phyloP scores from a whole-genome alignment of 768 basidiomycete species.

The Suillus hirtellus region DNA sequence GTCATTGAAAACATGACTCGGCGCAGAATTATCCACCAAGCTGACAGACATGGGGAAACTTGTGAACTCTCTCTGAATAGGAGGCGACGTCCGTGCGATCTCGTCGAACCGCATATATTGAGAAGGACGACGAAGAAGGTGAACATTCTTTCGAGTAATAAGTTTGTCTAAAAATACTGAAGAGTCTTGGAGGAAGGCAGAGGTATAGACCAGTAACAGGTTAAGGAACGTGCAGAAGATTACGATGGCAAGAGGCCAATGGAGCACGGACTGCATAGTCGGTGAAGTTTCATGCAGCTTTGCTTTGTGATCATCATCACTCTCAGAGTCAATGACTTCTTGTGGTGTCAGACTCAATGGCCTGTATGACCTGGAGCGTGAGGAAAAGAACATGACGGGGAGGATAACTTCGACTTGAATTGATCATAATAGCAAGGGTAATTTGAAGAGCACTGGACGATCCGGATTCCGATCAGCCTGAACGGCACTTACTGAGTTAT shows the following conservation, averaged over 20 bases:
- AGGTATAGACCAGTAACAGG: neutral
- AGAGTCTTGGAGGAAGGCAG: neutral
- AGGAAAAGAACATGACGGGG: neutral
- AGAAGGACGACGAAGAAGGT: conserved; percentile 1
- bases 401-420: neutral
- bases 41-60: neutral
- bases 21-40: conserved; percentile 1
- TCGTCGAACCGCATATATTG: conserved; percentile 1
- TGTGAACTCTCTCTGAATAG: neutral
- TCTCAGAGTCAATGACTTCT: conserved; percentile 1
- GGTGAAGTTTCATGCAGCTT: neutral
- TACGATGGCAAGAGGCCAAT: neutral
- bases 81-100: neutral
- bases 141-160: neutral
- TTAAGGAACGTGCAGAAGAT: neutral
- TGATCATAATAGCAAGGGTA: neutral
- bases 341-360: conserved; percentile 1
- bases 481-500: neutral
- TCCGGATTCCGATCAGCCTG: neutral
- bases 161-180: neutral
- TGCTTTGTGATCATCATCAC: neutral
- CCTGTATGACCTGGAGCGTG: neutral
- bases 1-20: conserved; percentile 4
- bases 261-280: neutral
- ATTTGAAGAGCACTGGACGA: neutral